Evolutionary conservation across 2,329 filamentous ascomycete genomes (phyloP).

Genomic region (Nemania diffusa): DNA sequence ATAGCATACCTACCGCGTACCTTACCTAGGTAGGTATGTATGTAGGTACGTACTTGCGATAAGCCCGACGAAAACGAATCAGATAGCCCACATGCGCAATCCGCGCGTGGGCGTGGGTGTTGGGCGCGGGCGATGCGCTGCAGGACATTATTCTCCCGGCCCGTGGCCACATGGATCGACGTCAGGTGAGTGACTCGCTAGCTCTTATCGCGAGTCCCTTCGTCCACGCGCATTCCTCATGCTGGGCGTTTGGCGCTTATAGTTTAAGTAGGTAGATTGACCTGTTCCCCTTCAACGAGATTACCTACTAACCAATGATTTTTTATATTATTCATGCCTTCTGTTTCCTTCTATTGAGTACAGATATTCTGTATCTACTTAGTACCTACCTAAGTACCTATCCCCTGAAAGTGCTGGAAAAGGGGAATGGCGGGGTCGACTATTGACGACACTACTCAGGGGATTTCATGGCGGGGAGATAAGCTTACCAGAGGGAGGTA

Average conservation of each 20-base stretch:
- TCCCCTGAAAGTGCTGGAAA: no score
- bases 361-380: neutral
- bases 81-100: conserved; percentile 2
- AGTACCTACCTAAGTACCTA: neutral
- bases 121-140: neutral
- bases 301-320: no score
- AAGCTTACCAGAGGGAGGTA: conserved; percentile 2
- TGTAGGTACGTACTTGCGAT: neutral
- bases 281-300: no score
- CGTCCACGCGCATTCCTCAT: neutral
- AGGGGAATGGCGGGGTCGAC: conserved; percentile 2
- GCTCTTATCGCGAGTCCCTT: neutral
- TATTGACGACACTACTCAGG: neutral
- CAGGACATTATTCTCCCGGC: neutral
- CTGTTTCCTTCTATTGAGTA: neutral
- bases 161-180: conserved; percentile 2
- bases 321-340: neutral
- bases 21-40: neutral
- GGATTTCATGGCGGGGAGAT: neutral
- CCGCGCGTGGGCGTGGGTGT: neutral
- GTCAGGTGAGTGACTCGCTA: neutral
- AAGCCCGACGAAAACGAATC: neutral
- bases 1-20: no score
- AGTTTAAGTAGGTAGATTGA: no score
- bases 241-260: no score